Percentiles rank a stretch among this genome's conserved stretches.
Conservation (phyloP, 73 alveolate genomes). For the Paramecium biaurelia region DNA sequence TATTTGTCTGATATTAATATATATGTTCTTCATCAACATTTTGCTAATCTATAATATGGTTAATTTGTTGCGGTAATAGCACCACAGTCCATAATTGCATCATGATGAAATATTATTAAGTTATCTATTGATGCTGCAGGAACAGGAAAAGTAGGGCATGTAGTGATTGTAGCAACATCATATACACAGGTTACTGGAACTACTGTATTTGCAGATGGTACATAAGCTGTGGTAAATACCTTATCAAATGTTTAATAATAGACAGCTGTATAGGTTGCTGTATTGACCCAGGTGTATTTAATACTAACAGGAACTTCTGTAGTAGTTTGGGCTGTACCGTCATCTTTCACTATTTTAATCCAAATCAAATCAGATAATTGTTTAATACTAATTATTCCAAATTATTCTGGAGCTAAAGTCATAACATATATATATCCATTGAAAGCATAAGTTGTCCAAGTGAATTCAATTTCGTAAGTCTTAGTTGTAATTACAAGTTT, state of each 20-base stretch:
- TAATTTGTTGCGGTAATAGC: neutral
- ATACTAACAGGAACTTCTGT: neutral
- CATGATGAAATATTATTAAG: neutral
- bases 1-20: neutral
- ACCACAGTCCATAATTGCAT: neutral
- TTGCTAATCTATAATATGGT: neutral
- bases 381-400: neutral
- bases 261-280: neutral
- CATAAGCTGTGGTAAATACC: neutral
- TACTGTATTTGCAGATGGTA: neutral
- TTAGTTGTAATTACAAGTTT: neutral
- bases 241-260: neutral
- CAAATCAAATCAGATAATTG: neutral
- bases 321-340: neutral
- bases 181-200: neutral
- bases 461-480: neutral
- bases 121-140: neutral
- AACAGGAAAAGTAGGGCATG: neutral
- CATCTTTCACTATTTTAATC: neutral
- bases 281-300: neutral
- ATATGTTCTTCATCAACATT: neutral
- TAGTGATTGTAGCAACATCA: neutral
- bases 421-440: constrained; percentile 8
- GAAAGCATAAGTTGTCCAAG: neutral
- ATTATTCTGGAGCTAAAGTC: constrained; percentile 34